These are phyloP conservation scores for Erysimum cheiri DNA, from an alignment of 441 rosid genomes.

Conservation along the genomic window DNA sequence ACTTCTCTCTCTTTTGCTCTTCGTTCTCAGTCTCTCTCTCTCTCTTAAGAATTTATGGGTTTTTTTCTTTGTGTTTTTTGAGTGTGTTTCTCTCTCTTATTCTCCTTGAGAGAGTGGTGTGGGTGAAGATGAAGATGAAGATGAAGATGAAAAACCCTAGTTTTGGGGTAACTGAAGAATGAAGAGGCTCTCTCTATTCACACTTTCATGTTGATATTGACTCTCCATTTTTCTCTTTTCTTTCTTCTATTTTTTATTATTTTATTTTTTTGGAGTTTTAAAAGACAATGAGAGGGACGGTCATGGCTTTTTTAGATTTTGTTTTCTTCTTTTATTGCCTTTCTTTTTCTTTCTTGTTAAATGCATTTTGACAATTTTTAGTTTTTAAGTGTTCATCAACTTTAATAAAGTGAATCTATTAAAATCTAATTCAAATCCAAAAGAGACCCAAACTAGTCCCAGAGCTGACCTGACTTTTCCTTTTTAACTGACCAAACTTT, in stretches of 20 bases:
- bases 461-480: conserved; percentile 12
- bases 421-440: conserved; percentile 32
- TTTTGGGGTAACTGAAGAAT: conserved; percentile 37
- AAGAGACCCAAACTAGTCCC: conserved; percentile 15
- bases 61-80: background rate
- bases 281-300: conserved; percentile 31
- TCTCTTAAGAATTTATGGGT: conserved; percentile 33
- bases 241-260: background rate
- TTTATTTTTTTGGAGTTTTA: background rate
- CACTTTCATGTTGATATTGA: conserved; percentile 48
- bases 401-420: conserved; percentile 18
- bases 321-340: conserved; percentile 28
- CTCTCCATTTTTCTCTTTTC: conserved; percentile 2
- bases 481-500: conserved; percentile 9
- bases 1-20: conserved; percentile 55
- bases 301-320: conserved; percentile 34
- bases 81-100: background rate
- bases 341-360: background rate
- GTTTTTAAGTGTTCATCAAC: background rate
- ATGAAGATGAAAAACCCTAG: conserved; percentile 57
- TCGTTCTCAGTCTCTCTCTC: conserved; percentile 85
- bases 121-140: conserved; percentile 30
- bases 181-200: conserved; percentile 31
- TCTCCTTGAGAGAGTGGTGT: conserved; percentile 32
- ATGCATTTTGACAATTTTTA: conserved; percentile 27